These are phyloP conservation scores for Crithidia expoeki DNA, from an alignment of 208 protist genomes.

Conservation along the genomic window DNA sequence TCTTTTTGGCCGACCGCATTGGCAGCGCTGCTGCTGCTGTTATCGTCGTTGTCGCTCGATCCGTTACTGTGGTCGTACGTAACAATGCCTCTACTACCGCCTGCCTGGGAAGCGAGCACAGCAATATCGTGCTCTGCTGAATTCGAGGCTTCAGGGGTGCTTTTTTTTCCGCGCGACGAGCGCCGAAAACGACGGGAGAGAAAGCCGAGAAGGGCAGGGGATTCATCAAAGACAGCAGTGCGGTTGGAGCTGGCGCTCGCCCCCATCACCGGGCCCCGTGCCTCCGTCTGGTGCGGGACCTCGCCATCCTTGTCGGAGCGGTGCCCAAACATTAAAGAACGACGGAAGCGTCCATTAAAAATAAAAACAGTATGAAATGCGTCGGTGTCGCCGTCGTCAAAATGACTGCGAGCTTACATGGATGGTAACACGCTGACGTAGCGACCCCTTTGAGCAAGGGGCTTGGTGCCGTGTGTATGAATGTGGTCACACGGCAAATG, in stretches of 20 bases:
- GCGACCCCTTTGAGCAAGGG: too few relatives aligned
- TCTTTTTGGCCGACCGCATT: too few relatives aligned
- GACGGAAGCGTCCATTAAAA: too few relatives aligned
- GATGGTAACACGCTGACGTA: too few relatives aligned
- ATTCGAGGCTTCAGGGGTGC: neutral
- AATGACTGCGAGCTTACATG: too few relatives aligned
- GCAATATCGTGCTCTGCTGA: neutral
- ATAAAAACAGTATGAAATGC: too few relatives aligned
- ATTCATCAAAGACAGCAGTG: slow-evolving; percentile 23
- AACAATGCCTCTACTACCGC: neutral
- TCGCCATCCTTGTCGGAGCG: neutral
- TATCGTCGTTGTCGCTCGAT: neutral
- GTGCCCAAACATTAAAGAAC: neutral
- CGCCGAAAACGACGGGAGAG: slow-evolving; percentile 5
- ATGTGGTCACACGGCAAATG: too few relatives aligned
- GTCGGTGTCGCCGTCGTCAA: too few relatives aligned
- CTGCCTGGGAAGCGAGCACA: neutral
- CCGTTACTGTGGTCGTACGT: neutral
- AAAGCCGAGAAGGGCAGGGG: slow-evolving; percentile 20
- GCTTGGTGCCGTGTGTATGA: too few relatives aligned
- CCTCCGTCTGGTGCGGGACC: neutral
- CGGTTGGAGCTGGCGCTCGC: slow-evolving; percentile 20
- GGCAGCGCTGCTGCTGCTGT: neutral
- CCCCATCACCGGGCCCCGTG: slow-evolving; percentile 14
- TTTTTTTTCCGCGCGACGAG: neutral